Evolutionary conservation across 306 rosid genomes (phyloP), one percentile per base, ranked within the genome.

Genomic region (Dryas octopetala): DNA sequence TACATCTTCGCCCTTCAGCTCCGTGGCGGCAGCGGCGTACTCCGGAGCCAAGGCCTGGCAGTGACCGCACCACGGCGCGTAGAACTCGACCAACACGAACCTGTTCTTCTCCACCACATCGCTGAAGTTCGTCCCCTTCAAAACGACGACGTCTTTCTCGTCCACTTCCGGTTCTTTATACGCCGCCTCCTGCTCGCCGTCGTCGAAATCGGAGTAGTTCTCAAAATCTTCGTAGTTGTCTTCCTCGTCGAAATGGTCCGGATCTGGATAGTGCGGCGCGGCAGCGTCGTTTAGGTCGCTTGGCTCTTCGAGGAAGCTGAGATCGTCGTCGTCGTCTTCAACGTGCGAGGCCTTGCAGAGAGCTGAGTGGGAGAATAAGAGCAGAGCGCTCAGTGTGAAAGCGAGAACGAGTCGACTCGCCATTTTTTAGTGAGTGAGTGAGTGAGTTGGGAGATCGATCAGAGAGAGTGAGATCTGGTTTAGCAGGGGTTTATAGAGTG

Each of bases 1-100:
- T 17, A 96, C 96, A 55, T 85, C 75, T 45, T 91, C 86, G 9
- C 78, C 85, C 86, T 90, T 90, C 76, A 96, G 85, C 74, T 88
- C 99, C 1, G 98, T 90, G 1, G 99, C 98, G 1, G 99, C 98
- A 0, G 98, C 87, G 1, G 97, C 93, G 62, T 89, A 96, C 73
- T 92, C 99, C 0, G 99, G 99, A 4, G 97, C 92, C 79, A 96
- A 60, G 6, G 99, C 97, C 81, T 96, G 96, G 79, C 99, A 92
- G 81, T 96, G 99, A 8, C 98, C 99, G 62, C 99, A 96, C 99
- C 99, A 96, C 5, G 99, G 96, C 14, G 99, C 99, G 69, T 96
- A 96, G 85, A 96, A 96, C 77, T 96, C 98, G 12, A 96, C 99
- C 96, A 96, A 68, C 0, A 96, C 97, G 76, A 80, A 92, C 52